Percentiles rank a stretch among this genome's conserved stretches.
These are phyloP conservation scores for Malassezia caprae DNA, from an alignment of 1,284 basidiomycete genomes.

Conservation along the genomic window DNA sequence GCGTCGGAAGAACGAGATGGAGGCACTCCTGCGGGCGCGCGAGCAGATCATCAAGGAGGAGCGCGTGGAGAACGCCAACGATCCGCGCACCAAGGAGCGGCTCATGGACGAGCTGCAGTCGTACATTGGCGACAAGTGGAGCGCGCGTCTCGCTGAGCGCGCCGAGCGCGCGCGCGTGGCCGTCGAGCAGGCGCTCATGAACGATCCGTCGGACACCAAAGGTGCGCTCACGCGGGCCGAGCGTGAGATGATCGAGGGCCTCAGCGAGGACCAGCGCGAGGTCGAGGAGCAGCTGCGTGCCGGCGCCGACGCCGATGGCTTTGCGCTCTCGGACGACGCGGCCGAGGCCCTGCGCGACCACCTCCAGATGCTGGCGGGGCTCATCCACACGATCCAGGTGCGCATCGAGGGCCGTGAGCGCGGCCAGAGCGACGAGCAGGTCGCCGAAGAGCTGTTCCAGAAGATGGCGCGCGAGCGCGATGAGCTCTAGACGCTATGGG, in stretches of 20 bases:
- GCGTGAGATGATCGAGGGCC: background rate
- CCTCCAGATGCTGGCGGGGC: background rate
- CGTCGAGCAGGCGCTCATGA: conserved; percentile 22
- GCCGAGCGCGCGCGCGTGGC: conserved; percentile 27
- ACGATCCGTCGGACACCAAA: conserved; percentile 26
- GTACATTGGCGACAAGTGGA: conserved; percentile 12
- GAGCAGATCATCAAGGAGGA: conserved; percentile 20
- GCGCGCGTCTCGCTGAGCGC: conserved; percentile 4
- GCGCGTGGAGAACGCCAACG: conserved; percentile 13
- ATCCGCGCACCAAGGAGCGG: conserved; percentile 21
- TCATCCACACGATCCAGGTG: conserved; percentile 8
- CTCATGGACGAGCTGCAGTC: conserved; percentile 15
- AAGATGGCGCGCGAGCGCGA: background rate
- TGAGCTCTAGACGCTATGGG: conserved; percentile 12
- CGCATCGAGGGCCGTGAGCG: conserved; percentile 6
- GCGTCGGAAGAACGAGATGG: background rate
- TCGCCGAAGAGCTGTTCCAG: conserved; percentile 27
- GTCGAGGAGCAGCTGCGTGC: conserved; percentile 10
- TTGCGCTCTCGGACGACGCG: conserved; percentile 2
- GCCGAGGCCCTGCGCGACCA: background rate
- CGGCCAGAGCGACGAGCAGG: conserved; percentile 9
- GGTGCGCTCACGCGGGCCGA: conserved; percentile 4
- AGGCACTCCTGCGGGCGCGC: conserved; percentile 5
- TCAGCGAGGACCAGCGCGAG: background rate
- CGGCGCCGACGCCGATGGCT: conserved; percentile 12